Evolutionary conservation across 2,329 filamentous ascomycete genomes (phyloP).

Genomic region (Ophiostoma perfectum): DNA sequence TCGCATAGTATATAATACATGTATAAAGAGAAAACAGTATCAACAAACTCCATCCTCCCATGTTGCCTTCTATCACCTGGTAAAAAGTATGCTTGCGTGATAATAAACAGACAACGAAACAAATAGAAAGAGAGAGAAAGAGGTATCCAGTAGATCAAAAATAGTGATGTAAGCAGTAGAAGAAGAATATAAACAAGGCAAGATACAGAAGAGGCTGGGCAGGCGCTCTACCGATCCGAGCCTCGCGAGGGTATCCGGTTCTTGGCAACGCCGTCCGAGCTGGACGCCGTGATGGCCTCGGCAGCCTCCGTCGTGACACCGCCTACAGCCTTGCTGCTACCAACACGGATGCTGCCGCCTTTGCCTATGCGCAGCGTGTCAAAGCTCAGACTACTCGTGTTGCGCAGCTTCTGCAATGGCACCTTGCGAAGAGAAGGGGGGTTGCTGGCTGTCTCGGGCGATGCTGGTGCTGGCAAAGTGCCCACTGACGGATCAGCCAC

Average conservation of each 20-base stretch:
- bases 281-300: not conserved
- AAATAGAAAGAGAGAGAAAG: not conserved
- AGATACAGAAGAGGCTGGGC: too few species aligned
- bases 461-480: not conserved
- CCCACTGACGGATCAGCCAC: not conserved
- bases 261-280: not conserved
- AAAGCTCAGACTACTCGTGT: conserved; percentile 33
- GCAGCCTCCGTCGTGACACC: conserved; percentile 25
- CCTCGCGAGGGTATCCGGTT: not conserved
- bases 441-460: not conserved
- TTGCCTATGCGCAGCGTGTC: conserved; percentile 30
- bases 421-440: conserved; percentile 9
- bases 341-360: conserved; percentile 25
- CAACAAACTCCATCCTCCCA: too few species aligned
- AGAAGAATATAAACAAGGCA: too few species aligned
- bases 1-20: too few species aligned
- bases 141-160: not conserved
- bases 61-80: too few species aligned
- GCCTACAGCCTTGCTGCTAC: conserved; percentile 26
- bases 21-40: not conserved
- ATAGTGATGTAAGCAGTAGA: too few species aligned
- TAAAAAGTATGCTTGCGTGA: too few species aligned
- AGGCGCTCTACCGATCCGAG: not conserved
- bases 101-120: not conserved
- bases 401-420: conserved; percentile 30